Evolutionary conservation across 202 grass and related monocot species (phyloP), one percentile per base, ranked within the genome.

Genomic region (Cymbopogon flexuosus): DNA sequence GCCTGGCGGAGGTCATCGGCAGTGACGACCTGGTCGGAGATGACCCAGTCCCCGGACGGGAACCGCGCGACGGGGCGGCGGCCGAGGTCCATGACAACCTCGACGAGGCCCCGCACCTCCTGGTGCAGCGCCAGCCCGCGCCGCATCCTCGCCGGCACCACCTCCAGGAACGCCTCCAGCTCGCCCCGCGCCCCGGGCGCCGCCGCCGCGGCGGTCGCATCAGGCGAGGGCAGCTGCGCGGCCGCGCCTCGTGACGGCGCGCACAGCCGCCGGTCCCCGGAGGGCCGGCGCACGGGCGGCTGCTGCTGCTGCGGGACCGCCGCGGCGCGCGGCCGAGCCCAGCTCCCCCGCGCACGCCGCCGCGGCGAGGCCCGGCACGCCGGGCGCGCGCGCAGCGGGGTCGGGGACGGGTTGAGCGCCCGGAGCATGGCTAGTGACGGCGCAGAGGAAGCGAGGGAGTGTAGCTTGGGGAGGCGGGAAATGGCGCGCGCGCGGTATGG

Each of bases 41-140:
- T 94, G 64, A 89, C 73, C 92, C 95, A 98, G 78, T 98, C 95
- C 0, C 95, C 95, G 0, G 95, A 88, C 0, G 95, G 95, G 87
- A 98, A 98, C 36, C 95, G 83, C 8, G 95, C 95, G 16, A 94
- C 33, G 8, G 95, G 95, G 47, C 74, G 79, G 63, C 95, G 87
- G 1, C 95, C 95, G 60, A 98, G 87, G 91, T 98, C 95, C 92
- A 98, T 83, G 70, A 98, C 90, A 57, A 98, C 88, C 90, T 98
- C 95, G 36, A 98, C 90, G 79, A 98, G 89, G 61, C 91, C 82
- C 88, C 93, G 80, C 41, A 93, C 73, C 73, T 98, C 86, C 22
- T 68, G 79, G 65, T 98, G 92, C 84, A 83, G 80, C 59, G 65
- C 86, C 40, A 98, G 76, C 72, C 85, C 92, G 61, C 89, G 78